phyloP scores from a whole-genome alignment of 352 stramenopile genomes.

The Globisporangium spinosum region DNA sequence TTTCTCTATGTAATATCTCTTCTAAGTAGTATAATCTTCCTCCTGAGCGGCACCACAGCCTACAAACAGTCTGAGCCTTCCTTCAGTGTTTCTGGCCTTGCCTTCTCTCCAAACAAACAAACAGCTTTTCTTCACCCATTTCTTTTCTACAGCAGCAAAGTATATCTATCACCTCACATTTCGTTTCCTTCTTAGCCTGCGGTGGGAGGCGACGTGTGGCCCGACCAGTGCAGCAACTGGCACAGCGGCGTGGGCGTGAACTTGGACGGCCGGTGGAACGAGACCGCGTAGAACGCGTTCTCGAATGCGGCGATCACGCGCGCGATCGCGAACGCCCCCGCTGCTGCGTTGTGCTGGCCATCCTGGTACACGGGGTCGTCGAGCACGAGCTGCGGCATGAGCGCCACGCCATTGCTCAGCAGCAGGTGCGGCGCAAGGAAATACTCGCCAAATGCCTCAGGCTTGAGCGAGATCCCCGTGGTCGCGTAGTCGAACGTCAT shows the following conservation, averaged over 20 bases:
- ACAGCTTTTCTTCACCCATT: not conserved
- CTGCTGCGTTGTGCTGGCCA: slow-evolving; percentile 75
- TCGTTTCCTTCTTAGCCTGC: slow-evolving; percentile 7
- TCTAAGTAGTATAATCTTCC: not conserved
- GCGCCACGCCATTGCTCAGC: slow-evolving; percentile 31
- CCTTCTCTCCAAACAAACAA: not conserved
- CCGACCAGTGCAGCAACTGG: slow-evolving; percentile 78
- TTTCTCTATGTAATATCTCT: slow-evolving; percentile 10
- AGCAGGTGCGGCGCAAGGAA: slow-evolving; percentile 47
- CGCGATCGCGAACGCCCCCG: slow-evolving; percentile 70
- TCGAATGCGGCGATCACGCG: slow-evolving; percentile 78
- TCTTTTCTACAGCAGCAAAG: slow-evolving; percentile 1
- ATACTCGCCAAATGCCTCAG: slow-evolving; percentile 77
- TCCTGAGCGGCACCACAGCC: not conserved
- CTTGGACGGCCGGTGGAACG: slow-evolving; percentile 66
- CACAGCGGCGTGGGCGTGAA: slow-evolving; percentile 79
- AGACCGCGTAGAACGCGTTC: slow-evolving; percentile 76
- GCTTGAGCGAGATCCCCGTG: slow-evolving; percentile 80
- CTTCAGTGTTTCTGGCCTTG: not conserved
- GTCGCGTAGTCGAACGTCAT: slow-evolving; percentile 75
- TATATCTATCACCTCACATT: not conserved
- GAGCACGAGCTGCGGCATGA: slow-evolving; percentile 79
- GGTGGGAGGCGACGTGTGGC: slow-evolving; percentile 26
- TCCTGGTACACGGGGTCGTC: slow-evolving; percentile 78
- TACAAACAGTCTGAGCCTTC: not conserved